Conservation (phyloP, 371 early-diverging fungal species). For the Mortierella sp. region DNA sequence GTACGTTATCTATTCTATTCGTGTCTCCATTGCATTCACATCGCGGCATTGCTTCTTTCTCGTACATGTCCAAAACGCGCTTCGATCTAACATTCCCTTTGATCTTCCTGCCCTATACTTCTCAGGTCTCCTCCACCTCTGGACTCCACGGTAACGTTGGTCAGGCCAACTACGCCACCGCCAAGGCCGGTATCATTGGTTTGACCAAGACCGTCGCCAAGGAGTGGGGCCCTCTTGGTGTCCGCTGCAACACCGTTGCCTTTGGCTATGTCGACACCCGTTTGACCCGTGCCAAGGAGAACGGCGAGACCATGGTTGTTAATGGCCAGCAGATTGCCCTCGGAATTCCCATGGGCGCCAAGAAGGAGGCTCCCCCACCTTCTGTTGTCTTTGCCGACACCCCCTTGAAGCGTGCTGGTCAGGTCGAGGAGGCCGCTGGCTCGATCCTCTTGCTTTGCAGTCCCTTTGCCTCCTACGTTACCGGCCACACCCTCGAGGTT, state of each 20-base stretch:
- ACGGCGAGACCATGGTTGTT: constrained; percentile 74
- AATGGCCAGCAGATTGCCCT: constrained; percentile 77
- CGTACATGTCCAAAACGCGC: neutral
- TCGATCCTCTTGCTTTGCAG: constrained; percentile 74
- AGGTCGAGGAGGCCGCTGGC: constrained; percentile 77
- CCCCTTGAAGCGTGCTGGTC: constrained; percentile 76
- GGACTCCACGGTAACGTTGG: constrained; percentile 81
- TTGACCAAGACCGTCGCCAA: constrained; percentile 75
- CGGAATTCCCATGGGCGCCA: constrained; percentile 73
- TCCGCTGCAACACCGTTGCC: constrained; percentile 76
- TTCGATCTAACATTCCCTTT: neutral
- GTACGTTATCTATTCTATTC: constrained; percentile 26
- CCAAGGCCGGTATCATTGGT: constrained; percentile 71
- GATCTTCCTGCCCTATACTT: constrained; percentile 32
- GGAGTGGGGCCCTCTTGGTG: constrained; percentile 74
- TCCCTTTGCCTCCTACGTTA: constrained; percentile 73
- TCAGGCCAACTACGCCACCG: constrained; percentile 72
- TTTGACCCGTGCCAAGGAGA: constrained; percentile 79
- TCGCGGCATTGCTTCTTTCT: neutral
- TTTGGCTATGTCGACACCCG: constrained; percentile 80
- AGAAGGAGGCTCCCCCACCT: constrained; percentile 56
- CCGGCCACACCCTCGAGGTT: constrained; percentile 77
- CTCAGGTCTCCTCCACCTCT: constrained; percentile 75
- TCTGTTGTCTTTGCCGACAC: constrained; percentile 67
- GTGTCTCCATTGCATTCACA: neutral